Evolutionary conservation across 2,329 filamentous ascomycete genomes (phyloP), one percentile per base, ranked within the genome.

Genomic region (Penicillium sp.): DNA sequence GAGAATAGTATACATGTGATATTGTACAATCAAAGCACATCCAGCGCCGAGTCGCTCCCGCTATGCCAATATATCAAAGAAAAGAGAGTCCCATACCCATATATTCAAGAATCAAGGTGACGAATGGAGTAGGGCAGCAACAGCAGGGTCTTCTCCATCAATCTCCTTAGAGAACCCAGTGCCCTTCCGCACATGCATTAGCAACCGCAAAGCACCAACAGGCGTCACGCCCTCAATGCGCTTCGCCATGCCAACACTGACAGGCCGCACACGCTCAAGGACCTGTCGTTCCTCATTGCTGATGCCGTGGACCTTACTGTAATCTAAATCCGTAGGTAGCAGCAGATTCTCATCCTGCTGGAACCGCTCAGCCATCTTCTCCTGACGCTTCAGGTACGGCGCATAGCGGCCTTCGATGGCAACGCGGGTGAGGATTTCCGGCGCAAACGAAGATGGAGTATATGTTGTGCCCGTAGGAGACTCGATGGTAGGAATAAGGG

Each of bases 181-280:
- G 30, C 56, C 55, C 57, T 63, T 70, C n/a, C 72, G 70, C n/a
- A 75, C 69, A 61, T 78, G 67, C 64, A 75, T 71, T 42, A 80
- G 63, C 53, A 80, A 61, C 33, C 75, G 67, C 56, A 80, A 62
- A 7, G 76, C 75, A 31, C 77, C 78, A 14, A 71, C 69, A 14
- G 78, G 78, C 12, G 78, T 80, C 19, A 82, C 81, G 3, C 93
- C 93, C 73, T 99, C 94, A 11, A 97, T 84, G 14, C 94, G 79
- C 46, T 91, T 82, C 31, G 93, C 93, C 81, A 97, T 94, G 0
- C 90, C 93, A 22, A 99, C 80, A 58, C 85, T 95, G 74, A 95
- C 90, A 0, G 94, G 94, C 49, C 84, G 79, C 1, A 90, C 88
- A 2, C 80, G 77, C 56, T 83, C 82, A 35, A 99, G 78, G 4